Evolutionary conservation across 352 stramenopile genomes (phyloP).

Genomic region (Phytophthora rubi): DNA sequence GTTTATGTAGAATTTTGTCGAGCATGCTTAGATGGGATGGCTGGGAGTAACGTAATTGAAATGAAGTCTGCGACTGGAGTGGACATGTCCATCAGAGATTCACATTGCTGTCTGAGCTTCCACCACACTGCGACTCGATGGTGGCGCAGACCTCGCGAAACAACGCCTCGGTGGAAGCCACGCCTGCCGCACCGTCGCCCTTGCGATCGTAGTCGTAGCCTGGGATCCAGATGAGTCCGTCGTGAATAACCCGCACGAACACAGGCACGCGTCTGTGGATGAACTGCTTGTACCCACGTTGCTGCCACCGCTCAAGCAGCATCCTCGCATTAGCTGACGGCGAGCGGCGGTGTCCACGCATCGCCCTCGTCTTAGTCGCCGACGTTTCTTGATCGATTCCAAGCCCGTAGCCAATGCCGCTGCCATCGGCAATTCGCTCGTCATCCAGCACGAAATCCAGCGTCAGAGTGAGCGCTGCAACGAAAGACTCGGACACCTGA

Average conservation of each 20-base stretch:
- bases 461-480: slow-evolving; percentile 43
- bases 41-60: slow-evolving; percentile 21
- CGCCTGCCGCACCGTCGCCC: slow-evolving; percentile 33
- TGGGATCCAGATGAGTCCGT: slow-evolving; percentile 76
- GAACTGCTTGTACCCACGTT: slow-evolving; percentile 76
- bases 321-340: slow-evolving; percentile 43
- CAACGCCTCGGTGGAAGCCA: slow-evolving; percentile 24
- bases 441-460: slow-evolving; percentile 76
- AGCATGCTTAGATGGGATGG: slow-evolving; percentile 1
- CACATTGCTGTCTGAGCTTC: slow-evolving; percentile 4
- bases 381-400: slow-evolving; percentile 58
- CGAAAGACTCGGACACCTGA: slow-evolving; percentile 35
- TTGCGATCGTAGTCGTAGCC: slow-evolving; percentile 78
- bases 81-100: slow-evolving; percentile 5
- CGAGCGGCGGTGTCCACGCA: slow-evolving; percentile 39
- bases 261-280: slow-evolving; percentile 74
- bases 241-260: slow-evolving; percentile 72
- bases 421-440: slow-evolving; percentile 65
- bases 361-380: slow-evolving; percentile 21
- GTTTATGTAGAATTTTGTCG: slow-evolving; percentile 21
- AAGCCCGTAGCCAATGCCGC: slow-evolving; percentile 72
- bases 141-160: slow-evolving; percentile 37
- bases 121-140: slow-evolving; percentile 33
- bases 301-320: slow-evolving; percentile 52
- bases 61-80: slow-evolving; percentile 4